phyloP scores from a whole-genome alignment of 2,329 filamentous ascomycete species.

The Phoma herbarum region DNA sequence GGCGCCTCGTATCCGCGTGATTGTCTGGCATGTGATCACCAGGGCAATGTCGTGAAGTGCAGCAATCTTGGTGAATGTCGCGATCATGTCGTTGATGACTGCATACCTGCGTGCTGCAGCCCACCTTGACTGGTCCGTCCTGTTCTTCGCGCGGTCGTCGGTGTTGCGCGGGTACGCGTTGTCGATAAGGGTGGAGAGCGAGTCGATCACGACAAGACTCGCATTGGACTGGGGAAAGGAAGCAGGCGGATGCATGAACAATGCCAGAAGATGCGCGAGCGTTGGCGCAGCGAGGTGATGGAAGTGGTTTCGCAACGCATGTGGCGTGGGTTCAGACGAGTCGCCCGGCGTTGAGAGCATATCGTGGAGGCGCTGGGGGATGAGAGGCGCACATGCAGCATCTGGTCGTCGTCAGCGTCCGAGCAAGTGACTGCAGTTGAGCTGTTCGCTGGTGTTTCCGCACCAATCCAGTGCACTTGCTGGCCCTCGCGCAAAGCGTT shows the following conservation, averaged over 20 bases:
- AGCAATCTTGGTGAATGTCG: conserved; percentile 73
- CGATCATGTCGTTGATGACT: conserved; percentile 72
- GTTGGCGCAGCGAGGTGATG: conserved; percentile 70
- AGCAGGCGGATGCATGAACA: conserved; percentile 73
- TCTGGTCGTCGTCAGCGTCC: conserved; percentile 45
- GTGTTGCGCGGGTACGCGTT: conserved; percentile 73
- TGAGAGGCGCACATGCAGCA: conserved; percentile 62
- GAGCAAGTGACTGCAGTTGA: background rate
- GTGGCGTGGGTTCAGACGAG: conserved; percentile 27
- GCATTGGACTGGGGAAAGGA: conserved; percentile 70
- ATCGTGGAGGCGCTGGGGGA: conserved; percentile 57
- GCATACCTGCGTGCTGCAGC: conserved; percentile 61
- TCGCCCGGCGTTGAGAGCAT: conserved; percentile 49
- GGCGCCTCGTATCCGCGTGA: conserved; percentile 77
- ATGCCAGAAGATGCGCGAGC: conserved; percentile 72
- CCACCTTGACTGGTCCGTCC: conserved; percentile 58
- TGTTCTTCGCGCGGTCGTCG: conserved; percentile 54
- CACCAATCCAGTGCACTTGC: conserved; percentile 84
- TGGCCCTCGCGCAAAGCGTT: conserved; percentile 68
- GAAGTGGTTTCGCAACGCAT: conserved; percentile 61
- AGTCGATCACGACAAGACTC: conserved; percentile 78
- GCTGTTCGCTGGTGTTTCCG: too few relatives aligned
- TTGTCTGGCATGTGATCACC: conserved; percentile 79
- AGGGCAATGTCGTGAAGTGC: conserved; percentile 76
- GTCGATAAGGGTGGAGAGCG: conserved; percentile 78